Evolutionary conservation across 2,329 filamentous ascomycete species (phyloP), one percentile per base, ranked within the genome.

Genomic region (Aureobasidium sp.): DNA sequence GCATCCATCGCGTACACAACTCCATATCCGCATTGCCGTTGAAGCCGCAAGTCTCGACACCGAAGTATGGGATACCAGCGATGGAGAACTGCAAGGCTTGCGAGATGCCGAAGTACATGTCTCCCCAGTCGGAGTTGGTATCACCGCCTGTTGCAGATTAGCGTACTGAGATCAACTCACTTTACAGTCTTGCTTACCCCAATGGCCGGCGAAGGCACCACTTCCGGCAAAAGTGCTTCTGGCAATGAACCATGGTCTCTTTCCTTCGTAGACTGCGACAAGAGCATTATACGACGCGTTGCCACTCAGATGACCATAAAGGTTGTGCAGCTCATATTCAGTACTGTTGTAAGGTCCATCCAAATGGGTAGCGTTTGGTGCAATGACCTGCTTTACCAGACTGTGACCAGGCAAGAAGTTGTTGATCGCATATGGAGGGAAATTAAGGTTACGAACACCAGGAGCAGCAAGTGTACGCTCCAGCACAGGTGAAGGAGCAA

Each of bases 391-490:
- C 48, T 66, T 68, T 9, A 65, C 27, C n/a, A 68, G 59, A 42
- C 64, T 62, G 55, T 68, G 67, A 13, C 67, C 67, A 23, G 56
- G 48, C 20, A 67, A 61, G 36, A 68, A 63, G 58, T 66, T 66
- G 58, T 69, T 69, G 61, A 68, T 67, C 13, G 64, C 67, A 44
- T 68, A 69, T 2, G 67, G 67, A 9, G 67, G 67, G 59, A 68
- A 69, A 20, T 62, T 66, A 8, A 67, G 39, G 20, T 69, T 67
- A 9, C 67, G 59, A 10, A 68, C 66, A 46, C 66, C 66, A 5
- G 67, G 64, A 12, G 65, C 67, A 5, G 66, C 66, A n/a, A 61
- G 7, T 9, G 66, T 67, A 12, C 66, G 65, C 42, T 42, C 59
- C 26, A 64, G 29, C 1, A 62, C 58, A 32, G 65, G 65, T 1